Percentiles rank a stretch among this genome's conserved stretches.
Evolutionary conservation across 2,329 filamentous ascomycete species (phyloP).

Genomic region (Fusarium gaditjirri): DNA sequence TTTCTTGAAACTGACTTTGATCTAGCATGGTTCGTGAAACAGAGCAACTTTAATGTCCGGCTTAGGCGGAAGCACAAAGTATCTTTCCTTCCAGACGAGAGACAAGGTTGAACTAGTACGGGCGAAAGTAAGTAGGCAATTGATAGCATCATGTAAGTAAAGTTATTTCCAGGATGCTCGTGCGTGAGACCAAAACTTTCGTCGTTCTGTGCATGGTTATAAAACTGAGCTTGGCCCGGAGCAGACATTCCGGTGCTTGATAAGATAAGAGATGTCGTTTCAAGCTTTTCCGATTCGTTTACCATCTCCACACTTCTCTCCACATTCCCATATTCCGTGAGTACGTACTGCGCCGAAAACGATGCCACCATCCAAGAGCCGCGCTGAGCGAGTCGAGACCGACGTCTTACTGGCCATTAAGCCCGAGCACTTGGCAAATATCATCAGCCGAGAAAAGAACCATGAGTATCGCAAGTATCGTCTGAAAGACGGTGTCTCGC

Average conservation of each 20-base stretch:
- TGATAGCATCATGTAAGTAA: rapidly evolving
- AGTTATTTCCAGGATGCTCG: rapidly evolving
- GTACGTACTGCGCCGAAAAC: not conserved
- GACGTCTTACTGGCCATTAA: constrained; percentile 43
- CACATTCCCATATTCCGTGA: not conserved
- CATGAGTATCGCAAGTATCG: constrained; percentile 45
- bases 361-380: not conserved
- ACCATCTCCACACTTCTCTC: not conserved
- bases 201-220: too few relatives aligned
- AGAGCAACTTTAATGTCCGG: not conserved
- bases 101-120: not conserved
- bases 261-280: not conserved
- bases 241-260: not conserved
- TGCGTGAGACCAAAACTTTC: not conserved
- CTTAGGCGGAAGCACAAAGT: not conserved
- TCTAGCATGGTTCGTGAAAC: not conserved
- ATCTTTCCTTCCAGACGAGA: not conserved
- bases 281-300: not conserved
- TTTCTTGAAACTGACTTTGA: not conserved
- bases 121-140: not conserved
- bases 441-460: constrained; percentile 39
- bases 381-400: not conserved
- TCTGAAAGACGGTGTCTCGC: constrained; percentile 32
- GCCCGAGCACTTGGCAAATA: constrained; percentile 35
- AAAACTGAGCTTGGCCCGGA: not conserved